Evolutionary conservation across 345 rosid genomes (phyloP), one percentile per base, ranked within the genome.

Genomic region (Salix dunnii): DNA sequence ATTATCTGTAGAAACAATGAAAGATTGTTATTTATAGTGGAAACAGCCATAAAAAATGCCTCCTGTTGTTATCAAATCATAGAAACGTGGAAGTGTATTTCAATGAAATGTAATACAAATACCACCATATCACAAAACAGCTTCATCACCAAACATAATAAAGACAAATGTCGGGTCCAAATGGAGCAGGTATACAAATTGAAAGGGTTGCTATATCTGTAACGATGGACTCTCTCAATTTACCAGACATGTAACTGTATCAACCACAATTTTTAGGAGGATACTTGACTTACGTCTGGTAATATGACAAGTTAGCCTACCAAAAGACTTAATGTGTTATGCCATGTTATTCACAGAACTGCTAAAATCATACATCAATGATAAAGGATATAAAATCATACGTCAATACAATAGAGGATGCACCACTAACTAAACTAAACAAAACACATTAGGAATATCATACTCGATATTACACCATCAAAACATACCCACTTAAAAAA

Each of bases 221-320:
- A 91, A 91, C 90, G 91, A 91, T 28, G 86, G 77, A 77, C 76
- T 55, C 84, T 20, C 3, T 80, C 73, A 2, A 55, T 77, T 84
- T 87, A 48, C 92, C 97, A 90, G 93, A 87, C 92, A 40, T 31
- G 90, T 89, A 92, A 90, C 92, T 79, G 88, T 82, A 90, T 87
- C 92, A 78, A 78, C 92, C 87, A 74, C 81, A 62, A 65, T 6
- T 53, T 71, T 78, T 74, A 49, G 77, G 86, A 74, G 77, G 84
- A 88, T 75, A 89, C 93, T 70, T 92, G 92, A 90, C 95, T 87
- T 74, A 86, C 76, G 89, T 74, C 91, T 87, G 95, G 90, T 30
- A 3, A 64, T 20, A 64, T 46, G 58, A 6, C 7, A 46, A 2
- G 21, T 38, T 40, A 1, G 7, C 35, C 5, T 33, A 3, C 9